Base-by-base conservation (phyloP, 2,329 filamentous ascomycete genomes). In the Hypoxylon sp. region DNA sequence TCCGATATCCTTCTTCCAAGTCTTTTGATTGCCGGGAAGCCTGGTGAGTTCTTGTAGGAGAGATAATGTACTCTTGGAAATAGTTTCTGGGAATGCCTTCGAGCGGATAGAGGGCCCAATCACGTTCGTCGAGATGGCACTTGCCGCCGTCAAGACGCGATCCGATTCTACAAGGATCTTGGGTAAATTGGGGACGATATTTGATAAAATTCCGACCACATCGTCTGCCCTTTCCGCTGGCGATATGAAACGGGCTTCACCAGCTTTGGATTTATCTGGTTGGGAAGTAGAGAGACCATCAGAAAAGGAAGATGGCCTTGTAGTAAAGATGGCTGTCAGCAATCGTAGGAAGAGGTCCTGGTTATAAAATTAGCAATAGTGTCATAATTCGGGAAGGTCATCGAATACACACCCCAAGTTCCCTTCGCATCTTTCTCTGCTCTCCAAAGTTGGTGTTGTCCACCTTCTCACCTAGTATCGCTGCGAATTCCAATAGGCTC, bases 381-480 rank as follows among this genome's bases (percentile, higher is more conserved):
- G 16, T 15, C 36, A 30, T 9, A 13, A 13, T 4, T 2, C 19
- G 30, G 5, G 16, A 26, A 20, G 7, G 34, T 7, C 1, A 31
- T 17, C 25, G 5, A 17, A 29, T 7, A 81, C 88, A 72, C 78
- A 93, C 90, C 16, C 90, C 90, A 12, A 97, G 77, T 53, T 97
- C 93, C 67, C 89, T 84, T 55, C 92, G 84, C 91, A 97, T 96
- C 70, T 88, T 91, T 41, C 86, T 82, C 72, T 97, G 90, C 73
- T 97, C 93, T 23, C 93, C 93, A 72, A 97, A 97, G 63, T 92
- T 97, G 8, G 93, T 99, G 63, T 99, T 97, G 69, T 97, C 92
- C 38, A 97, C 89, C 75, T 99, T 99, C 68, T 94, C 89, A 1
- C 94, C 93, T 26, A 99, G 75, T 27, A 96, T 89, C 1, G 90